A percentile compares a stretch with the other conserved stretches of the same genome.
Evolutionary conservation across 2,329 filamentous ascomycete species (phyloP).

Genomic region (Aspergillus costaricaensis): DNA sequence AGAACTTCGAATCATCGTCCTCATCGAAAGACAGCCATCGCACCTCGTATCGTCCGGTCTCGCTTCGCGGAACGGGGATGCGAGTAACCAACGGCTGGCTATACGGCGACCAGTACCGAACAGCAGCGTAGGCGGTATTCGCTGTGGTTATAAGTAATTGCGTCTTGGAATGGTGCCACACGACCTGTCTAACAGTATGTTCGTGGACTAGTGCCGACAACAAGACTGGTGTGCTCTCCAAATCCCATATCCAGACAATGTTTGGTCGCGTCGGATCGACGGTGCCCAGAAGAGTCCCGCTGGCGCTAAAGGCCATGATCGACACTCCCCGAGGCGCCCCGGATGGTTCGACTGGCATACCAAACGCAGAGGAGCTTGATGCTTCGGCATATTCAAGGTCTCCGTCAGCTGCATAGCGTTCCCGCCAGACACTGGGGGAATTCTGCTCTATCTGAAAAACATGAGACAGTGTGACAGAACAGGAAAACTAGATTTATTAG

Average conservation of each 20-base stretch:
- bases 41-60: constrained; percentile 40
- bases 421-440: constrained; percentile 38
- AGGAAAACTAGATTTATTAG: constrained; percentile 32
- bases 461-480: constrained; percentile 38
- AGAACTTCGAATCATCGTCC: constrained; percentile 30
- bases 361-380: constrained; percentile 41
- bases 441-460: constrained; percentile 33
- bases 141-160: constrained; percentile 43
- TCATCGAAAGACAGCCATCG: constrained; percentile 32
- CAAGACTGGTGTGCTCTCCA: constrained; percentile 31
- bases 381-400: constrained; percentile 40
- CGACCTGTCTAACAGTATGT: constrained; percentile 41
- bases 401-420: constrained; percentile 32
- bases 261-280: constrained; percentile 45
- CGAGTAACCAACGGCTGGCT: constrained; percentile 32
- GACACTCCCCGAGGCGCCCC: constrained; percentile 39
- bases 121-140: constrained; percentile 34
- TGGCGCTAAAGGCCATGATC: constrained; percentile 42
- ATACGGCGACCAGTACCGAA: constrained; percentile 38
- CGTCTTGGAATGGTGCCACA: constrained; percentile 42
- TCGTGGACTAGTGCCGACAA: constrained; percentile 46
- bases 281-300: constrained; percentile 41
- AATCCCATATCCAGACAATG: constrained; percentile 49
- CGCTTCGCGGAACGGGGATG: constrained; percentile 34
- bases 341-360: constrained; percentile 32